Evolutionary conservation across 192 early-diverging fungal species (phyloP).

Genomic region (Powellomyces hirtus): DNA sequence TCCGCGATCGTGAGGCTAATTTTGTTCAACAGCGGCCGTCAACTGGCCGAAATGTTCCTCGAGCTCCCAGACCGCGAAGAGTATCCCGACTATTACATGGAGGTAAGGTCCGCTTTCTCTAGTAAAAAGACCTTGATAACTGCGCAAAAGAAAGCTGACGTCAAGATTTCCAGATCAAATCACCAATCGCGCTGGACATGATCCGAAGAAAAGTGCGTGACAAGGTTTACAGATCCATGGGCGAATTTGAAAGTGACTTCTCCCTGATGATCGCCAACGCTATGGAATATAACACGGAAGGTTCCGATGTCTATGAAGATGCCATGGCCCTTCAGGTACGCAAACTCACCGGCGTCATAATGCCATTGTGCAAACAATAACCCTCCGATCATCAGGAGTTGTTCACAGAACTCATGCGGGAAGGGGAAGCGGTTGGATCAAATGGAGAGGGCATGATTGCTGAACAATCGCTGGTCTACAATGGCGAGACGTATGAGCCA

Average conservation of each 20-base stretch:
- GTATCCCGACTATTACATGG: constrained; percentile 44
- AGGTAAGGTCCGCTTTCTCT: too few relatives aligned
- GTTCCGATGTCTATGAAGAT: constrained; percentile 80
- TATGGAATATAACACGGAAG: constrained; percentile 80
- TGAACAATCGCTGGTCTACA: not conserved
- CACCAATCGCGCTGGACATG: constrained; percentile 55
- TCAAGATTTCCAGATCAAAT: constrained; percentile 48
- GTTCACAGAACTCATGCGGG: constrained; percentile 11
- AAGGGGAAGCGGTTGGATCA: not conserved
- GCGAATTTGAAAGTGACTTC: constrained; percentile 76
- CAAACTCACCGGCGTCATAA: not conserved
- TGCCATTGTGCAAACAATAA: not conserved
- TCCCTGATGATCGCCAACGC: constrained; percentile 86
- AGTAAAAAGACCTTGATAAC: too few relatives aligned
- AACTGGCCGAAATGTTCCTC: constrained; percentile 32
- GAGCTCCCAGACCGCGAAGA: constrained; percentile 35
- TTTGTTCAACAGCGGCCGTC: constrained; percentile 18
- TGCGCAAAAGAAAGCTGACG: too few relatives aligned
- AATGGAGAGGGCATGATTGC: not conserved
- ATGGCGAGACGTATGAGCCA: not conserved
- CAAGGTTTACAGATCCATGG: constrained; percentile 52
- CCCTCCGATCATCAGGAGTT: constrained; percentile 2
- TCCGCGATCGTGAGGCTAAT: not conserved
- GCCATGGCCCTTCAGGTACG: constrained; percentile 38
- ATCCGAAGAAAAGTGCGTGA: constrained; percentile 31